A percentile compares a stretch with the other conserved stretches of the same genome.
Conservation (phyloP, 805 yeast species). For the Pichia insulana region DNA sequence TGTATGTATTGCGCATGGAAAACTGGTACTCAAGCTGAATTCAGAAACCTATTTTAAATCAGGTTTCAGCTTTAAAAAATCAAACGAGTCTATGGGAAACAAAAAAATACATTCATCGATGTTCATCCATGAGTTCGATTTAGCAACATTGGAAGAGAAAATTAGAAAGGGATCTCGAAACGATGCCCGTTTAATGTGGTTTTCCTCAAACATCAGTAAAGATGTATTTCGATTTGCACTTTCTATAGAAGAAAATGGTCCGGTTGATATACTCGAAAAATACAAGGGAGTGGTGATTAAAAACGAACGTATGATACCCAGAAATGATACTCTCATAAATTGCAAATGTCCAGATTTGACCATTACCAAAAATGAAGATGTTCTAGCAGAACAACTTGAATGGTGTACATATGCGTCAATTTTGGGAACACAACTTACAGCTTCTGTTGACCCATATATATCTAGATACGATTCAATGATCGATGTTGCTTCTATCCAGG, state of each 20-base stretch:
- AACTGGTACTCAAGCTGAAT: constrained; percentile 24
- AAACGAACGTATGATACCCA: background rate
- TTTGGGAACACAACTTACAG: constrained; percentile 21
- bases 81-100: constrained; percentile 22
- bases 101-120: constrained; percentile 15
- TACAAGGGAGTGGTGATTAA: background rate
- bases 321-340: constrained; percentile 7
- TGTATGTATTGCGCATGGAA: constrained; percentile 22
- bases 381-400: constrained; percentile 20
- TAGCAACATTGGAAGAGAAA: constrained; percentile 9
- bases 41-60: constrained; percentile 24
- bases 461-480: constrained; percentile 18
- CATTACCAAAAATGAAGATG: constrained; percentile 15
- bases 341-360: constrained; percentile 16
- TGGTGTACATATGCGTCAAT: constrained; percentile 25
- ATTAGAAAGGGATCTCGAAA: constrained; percentile 14
- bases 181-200: constrained; percentile 25
- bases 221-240: constrained; percentile 2
- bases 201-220: constrained; percentile 17
- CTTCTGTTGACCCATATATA: constrained; percentile 16
- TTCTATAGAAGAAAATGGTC: constrained; percentile 1
- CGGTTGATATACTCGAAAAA: background rate
- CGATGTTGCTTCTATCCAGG: constrained; percentile 3
- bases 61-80: constrained; percentile 27
- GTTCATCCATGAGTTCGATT: constrained; percentile 19